phyloP scores from a whole-genome alignment of 345 rosid species.

The Lepidium didymum region DNA sequence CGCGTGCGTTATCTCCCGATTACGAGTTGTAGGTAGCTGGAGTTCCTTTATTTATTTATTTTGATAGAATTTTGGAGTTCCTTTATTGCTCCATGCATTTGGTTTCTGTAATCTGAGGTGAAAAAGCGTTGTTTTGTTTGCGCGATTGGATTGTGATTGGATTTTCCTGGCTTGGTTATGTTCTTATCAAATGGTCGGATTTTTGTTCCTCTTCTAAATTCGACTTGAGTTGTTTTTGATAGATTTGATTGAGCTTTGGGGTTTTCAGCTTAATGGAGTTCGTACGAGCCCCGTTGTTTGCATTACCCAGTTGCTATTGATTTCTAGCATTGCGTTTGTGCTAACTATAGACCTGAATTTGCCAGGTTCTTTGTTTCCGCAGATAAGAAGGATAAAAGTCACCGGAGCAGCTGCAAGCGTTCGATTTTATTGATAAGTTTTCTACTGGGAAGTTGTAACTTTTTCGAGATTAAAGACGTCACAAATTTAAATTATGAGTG shows the following conservation, averaged over 20 bases:
- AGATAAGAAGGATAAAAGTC: conserved; percentile 6
- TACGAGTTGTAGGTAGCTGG: conserved; percentile 4
- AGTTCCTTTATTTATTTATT: too few species aligned
- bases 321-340: conserved; percentile 7
- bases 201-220: neutral
- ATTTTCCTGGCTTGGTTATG: neutral
- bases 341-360: conserved; percentile 5
- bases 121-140: neutral
- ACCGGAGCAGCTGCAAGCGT: conserved; percentile 10
- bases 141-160: neutral
- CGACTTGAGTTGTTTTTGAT: neutral
- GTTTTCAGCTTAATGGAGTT: conserved; percentile 3
- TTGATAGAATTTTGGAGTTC: too few species aligned
- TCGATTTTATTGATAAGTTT: conserved; percentile 1
- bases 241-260: conserved; percentile 12
- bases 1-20: neutral
- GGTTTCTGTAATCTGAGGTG: neutral
- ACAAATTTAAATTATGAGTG: conserved; percentile 42
- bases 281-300: neutral
- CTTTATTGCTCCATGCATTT: neutral
- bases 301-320: neutral
- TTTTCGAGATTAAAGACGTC: conserved; percentile 16
- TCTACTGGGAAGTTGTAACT: neutral
- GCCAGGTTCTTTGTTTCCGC: conserved; percentile 4
- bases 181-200: neutral